Base-by-base conservation (phyloP, 352 stramenopile genomes). In the Globisporangium solare region DNA sequence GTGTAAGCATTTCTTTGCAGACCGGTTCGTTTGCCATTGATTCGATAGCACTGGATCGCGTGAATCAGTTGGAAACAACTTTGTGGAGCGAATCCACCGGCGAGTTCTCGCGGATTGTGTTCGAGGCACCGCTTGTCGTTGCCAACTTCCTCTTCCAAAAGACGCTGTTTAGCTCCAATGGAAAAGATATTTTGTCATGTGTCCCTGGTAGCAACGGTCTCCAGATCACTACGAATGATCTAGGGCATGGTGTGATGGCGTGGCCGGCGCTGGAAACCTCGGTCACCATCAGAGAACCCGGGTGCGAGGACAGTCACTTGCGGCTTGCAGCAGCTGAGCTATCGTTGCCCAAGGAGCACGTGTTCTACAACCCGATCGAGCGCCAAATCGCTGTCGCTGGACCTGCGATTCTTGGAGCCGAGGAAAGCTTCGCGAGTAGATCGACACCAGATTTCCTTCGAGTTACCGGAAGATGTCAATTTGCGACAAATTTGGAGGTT, bases 121-220 rank as follows among this genome's bases (percentile, higher is more conserved):
- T 70, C 13, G 48, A 70, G 54, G 59, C 54, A 3, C 27, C 22
- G 14, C 41, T 67, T 8, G 10, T n/a, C 14, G 54, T 57, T n/a
- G 27, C 50, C 12, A 70, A 70, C 41, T 17, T 20, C 6, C 46
- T 67, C 20, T 37, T 70, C 15, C 40, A 35, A 15, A 42, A 39
- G 11, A 50, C 60, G 8, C 27, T 66, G 17, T 59, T 55, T 18
- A 46, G 20, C 17, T 13, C 54, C 15, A 51, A 48, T 47, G 47
- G n/a, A 22, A 32, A 20, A 0, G n/a, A 7, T 7, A 3, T 17
- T 15, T 51, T 17, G 20, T 18, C 31, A 6, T 37, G 43, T 31
- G 14, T 20, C 7, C 11, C 13, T 18, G 21, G 45, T 27, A 31
- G 32, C 10, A 47, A 49, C 8, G 56, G 43, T 11, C 18, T 63